Percentiles rank a stretch among this genome's conserved stretches.
phyloP scores from a whole-genome alignment of 495 filamentous ascomycete species.

The Tetracladium marchalianum region DNA sequence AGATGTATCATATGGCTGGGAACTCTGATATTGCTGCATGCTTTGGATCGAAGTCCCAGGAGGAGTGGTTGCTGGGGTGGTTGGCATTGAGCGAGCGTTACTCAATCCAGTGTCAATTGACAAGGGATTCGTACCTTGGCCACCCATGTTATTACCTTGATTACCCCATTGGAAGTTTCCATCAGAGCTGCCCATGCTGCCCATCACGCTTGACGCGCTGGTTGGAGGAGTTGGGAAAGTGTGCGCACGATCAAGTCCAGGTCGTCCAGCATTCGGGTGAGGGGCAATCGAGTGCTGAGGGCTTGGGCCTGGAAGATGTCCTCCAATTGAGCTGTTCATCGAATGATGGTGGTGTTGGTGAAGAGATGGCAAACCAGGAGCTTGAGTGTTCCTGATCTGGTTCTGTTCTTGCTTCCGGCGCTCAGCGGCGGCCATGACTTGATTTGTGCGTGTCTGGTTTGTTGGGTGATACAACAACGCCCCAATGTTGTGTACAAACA shows the following conservation, averaged over 20 bases:
- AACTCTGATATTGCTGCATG: constrained; percentile 60
- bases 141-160: constrained; percentile 47
- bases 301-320: constrained; percentile 46
- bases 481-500: constrained; percentile 97
- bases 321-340: constrained; percentile 56
- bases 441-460: constrained; percentile 71
- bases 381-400: constrained; percentile 34
- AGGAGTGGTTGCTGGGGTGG: constrained; percentile 88
- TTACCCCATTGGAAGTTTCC: constrained; percentile 61
- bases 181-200: constrained; percentile 58
- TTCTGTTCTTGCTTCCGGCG: constrained; percentile 55
- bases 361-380: constrained; percentile 60
- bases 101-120: constrained; percentile 78
- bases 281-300: constrained; percentile 61
- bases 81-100: constrained; percentile 81
- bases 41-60: constrained; percentile 67
- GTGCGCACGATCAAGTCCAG: constrained; percentile 68
- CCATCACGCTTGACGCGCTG: constrained; percentile 83
- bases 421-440: constrained; percentile 80
- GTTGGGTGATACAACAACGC: constrained; percentile 89
- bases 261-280: constrained; percentile 54
- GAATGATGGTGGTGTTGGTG: constrained; percentile 66
- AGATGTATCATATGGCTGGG: constrained; percentile 66
- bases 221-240: constrained; percentile 93
- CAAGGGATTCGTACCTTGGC: constrained; percentile 59